These are phyloP conservation scores for Elaeis guineensis DNA, from an alignment of 176 grass and related monocot genomes.

Conservation along the genomic window DNA sequence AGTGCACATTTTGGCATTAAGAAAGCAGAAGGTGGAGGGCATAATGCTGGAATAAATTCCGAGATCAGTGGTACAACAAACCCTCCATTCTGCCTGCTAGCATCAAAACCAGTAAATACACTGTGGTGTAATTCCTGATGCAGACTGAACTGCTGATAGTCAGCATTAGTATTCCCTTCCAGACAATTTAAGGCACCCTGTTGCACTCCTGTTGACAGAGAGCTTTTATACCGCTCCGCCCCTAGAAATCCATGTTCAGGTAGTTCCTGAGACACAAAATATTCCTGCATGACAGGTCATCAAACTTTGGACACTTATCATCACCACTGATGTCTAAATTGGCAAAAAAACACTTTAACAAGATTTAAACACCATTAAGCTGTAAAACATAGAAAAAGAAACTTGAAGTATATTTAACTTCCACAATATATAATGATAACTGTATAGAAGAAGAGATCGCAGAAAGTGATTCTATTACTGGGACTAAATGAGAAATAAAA, in stretches of 20 bases:
- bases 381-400: background rate
- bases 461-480: no score
- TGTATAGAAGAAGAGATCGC: no score
- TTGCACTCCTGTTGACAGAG: background rate
- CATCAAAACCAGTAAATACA: slow-evolving; percentile 6
- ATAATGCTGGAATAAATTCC: slow-evolving; percentile 13
- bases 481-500: no score
- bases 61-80: slow-evolving; percentile 7
- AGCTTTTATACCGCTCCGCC: background rate
- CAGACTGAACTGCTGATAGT: slow-evolving; percentile 15
- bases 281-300: slow-evolving; percentile 6
- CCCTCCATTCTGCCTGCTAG: slow-evolving; percentile 8
- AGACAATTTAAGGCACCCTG: slow-evolving; percentile 1
- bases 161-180: slow-evolving; percentile 12
- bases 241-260: slow-evolving; percentile 1
- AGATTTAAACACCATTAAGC: background rate
- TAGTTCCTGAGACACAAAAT: slow-evolving; percentile 7
- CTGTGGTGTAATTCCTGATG: slow-evolving; percentile 18
- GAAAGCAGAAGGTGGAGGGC: slow-evolving; percentile 19
- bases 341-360: background rate
- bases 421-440: no score
- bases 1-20: slow-evolving; percentile 24
- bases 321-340: background rate
- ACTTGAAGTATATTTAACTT: no score
- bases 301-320: background rate